Percentiles rank a stretch among this genome's conserved stretches.
Evolutionary conservation across 345 rosid genomes (phyloP).

Genomic region (Citropsis articulata): DNA sequence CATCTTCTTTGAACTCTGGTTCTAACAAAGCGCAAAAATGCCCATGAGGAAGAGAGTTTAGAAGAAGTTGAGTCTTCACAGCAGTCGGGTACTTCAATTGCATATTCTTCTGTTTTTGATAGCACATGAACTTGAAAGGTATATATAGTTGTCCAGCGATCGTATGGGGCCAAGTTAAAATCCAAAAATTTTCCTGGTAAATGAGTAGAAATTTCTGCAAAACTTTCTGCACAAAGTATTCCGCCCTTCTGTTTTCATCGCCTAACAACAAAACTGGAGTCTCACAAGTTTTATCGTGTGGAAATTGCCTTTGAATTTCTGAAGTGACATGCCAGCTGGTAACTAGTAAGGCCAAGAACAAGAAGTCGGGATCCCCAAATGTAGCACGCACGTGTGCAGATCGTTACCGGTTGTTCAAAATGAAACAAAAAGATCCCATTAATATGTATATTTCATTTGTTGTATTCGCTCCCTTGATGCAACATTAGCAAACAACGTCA

Average conservation of each 20-base stretch:
- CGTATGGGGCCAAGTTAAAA: background rate
- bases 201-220: background rate
- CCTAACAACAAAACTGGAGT: background rate
- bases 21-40: slow-evolving; percentile 1
- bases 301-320: background rate
- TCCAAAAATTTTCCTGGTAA: background rate
- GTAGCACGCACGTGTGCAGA: background rate
- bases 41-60: slow-evolving; percentile 40
- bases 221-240: background rate
- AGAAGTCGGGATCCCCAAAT: background rate
- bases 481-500: background rate
- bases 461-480: background rate
- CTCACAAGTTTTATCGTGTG: background rate
- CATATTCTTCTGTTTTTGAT: background rate
- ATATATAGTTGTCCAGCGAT: background rate
- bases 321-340: background rate
- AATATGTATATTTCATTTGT: background rate
- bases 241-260: background rate
- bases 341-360: background rate
- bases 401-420: background rate
- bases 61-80: slow-evolving; percentile 19
- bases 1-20: background rate
- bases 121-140: background rate
- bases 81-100: background rate
- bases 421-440: background rate